Evolutionary conservation across 2,329 filamentous ascomycete genomes (phyloP).

Genomic region (Fusarium citri): DNA sequence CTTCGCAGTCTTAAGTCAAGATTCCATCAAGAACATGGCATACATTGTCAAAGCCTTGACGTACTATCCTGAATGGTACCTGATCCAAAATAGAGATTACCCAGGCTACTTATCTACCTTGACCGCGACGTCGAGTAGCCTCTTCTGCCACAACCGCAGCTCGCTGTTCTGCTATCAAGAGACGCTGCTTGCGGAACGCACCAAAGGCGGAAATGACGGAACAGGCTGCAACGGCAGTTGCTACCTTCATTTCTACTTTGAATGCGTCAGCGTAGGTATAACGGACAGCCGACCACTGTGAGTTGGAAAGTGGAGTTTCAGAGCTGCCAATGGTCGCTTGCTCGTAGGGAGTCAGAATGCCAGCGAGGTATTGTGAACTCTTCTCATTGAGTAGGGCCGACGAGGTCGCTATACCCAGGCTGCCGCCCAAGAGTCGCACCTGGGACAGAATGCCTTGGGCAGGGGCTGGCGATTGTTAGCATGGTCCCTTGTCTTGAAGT

Average conservation of each 20-base stretch:
- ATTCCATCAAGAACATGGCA: background rate
- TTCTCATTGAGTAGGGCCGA: constrained; percentile 58
- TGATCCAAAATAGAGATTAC: background rate
- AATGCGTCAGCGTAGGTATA: constrained; percentile 59
- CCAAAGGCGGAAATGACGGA: constrained; percentile 56
- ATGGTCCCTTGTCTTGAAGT: background rate
- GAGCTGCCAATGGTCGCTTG: constrained; percentile 44
- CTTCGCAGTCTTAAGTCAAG: background rate
- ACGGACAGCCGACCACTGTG: constrained; percentile 51
- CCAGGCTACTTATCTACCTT: constrained; percentile 1
- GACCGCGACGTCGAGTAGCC: constrained; percentile 24
- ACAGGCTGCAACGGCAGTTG: constrained; percentile 54
- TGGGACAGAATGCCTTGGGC: constrained; percentile 66
- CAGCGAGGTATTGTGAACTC: constrained; percentile 45
- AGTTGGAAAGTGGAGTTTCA: constrained; percentile 39
- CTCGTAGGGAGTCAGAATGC: constrained; percentile 46
- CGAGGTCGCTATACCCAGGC: constrained; percentile 65
- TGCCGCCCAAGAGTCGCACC: constrained; percentile 64
- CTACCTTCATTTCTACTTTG: constrained; percentile 60
- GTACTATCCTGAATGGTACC: background rate
- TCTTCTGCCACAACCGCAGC: constrained; percentile 34
- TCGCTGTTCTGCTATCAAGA: constrained; percentile 36
- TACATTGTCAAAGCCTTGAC: background rate
- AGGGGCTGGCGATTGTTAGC: constrained; percentile 53
- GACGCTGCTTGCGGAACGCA: constrained; percentile 51